phyloP scores from a whole-genome alignment of 164 flowering plant species.

The Platanus orientalis region DNA sequence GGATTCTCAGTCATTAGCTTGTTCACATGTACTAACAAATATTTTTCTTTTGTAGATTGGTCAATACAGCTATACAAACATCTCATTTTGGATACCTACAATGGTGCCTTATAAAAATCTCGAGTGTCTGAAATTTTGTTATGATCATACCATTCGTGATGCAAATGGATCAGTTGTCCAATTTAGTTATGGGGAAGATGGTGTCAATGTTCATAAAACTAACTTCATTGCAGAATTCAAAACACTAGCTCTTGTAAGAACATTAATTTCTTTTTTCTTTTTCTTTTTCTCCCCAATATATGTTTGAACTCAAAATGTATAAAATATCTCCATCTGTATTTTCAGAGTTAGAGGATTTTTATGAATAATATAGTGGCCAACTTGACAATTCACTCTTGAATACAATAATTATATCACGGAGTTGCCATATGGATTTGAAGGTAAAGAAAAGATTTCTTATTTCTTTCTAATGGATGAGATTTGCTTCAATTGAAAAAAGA shows the following conservation, averaged over 20 bases:
- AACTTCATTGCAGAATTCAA: conserved; percentile 66
- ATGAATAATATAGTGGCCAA: conserved; percentile 29
- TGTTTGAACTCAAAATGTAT: background rate
- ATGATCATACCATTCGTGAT: conserved; percentile 95
- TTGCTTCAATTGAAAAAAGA: conserved; percentile 16
- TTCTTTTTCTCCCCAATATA: background rate
- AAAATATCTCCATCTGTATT: background rate
- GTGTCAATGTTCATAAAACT: conserved; percentile 79
- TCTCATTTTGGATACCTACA: conserved; percentile 99
- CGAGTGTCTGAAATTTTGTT: conserved; percentile 72
- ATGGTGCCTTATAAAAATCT: conserved; percentile 89
- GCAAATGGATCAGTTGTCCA: conserved; percentile 91
- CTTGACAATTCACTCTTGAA: conserved; percentile 19
- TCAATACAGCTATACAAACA: conserved; percentile 99
- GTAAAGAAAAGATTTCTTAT: conserved; percentile 31
- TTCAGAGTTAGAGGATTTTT: conserved; percentile 61
- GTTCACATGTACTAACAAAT: too few species aligned
- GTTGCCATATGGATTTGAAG: conserved; percentile 47
- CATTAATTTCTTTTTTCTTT: too few species aligned
- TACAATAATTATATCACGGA: conserved; percentile 42
- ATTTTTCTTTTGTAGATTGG: conserved; percentile 49
- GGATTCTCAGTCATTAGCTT: too few species aligned
- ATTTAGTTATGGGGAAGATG: conserved; percentile 93
- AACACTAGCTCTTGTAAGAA: conserved; percentile 54
- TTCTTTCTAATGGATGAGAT: conserved; percentile 13